A percentile compares a stretch with the other conserved stretches of the same genome.
Evolutionary conservation across 768 basidiomycete species (phyloP).

Genomic region (Boletus barrowsii): DNA sequence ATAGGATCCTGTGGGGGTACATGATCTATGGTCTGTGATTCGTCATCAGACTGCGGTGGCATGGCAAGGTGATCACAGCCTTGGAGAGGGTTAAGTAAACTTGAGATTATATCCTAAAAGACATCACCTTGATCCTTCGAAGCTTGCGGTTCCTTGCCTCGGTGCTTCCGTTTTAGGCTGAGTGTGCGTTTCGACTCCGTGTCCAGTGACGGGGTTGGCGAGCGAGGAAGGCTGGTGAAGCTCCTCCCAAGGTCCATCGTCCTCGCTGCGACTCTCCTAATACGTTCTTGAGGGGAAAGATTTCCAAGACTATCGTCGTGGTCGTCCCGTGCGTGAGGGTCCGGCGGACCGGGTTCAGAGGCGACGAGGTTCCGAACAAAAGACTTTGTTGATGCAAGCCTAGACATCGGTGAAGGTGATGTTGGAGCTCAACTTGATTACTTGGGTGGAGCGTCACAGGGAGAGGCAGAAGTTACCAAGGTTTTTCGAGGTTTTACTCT

Average conservation of each 20-base stretch:
- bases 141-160: constrained; percentile 38
- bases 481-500: constrained; percentile 12
- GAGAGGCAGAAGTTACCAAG: constrained; percentile 3
- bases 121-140: constrained; percentile 27
- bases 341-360: constrained; percentile 30
- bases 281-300: constrained; percentile 40
- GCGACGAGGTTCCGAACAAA: constrained; percentile 16
- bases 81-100: constrained; percentile 12
- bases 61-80: constrained; percentile 9
- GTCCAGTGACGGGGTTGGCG: constrained; percentile 29
- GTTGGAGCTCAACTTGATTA: constrained; percentile 2
- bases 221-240: constrained; percentile 40
- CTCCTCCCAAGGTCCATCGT: constrained; percentile 67
- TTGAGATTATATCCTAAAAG: constrained; percentile 23
- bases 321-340: constrained; percentile 32
- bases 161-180: constrained; percentile 53
- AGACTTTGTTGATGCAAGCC: constrained; percentile 22
- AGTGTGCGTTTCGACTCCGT: constrained; percentile 49
- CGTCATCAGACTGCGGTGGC: constrained; percentile 23
- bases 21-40: constrained; percentile 4
- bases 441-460: not conserved
- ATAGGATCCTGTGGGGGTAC: constrained; percentile 3
- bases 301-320: constrained; percentile 28
- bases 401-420: constrained; percentile 21
- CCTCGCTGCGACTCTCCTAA: constrained; percentile 53